These are phyloP conservation scores for Clonostachys solani DNA, from an alignment of 2,329 filamentous ascomycete species.

Conservation along the genomic window DNA sequence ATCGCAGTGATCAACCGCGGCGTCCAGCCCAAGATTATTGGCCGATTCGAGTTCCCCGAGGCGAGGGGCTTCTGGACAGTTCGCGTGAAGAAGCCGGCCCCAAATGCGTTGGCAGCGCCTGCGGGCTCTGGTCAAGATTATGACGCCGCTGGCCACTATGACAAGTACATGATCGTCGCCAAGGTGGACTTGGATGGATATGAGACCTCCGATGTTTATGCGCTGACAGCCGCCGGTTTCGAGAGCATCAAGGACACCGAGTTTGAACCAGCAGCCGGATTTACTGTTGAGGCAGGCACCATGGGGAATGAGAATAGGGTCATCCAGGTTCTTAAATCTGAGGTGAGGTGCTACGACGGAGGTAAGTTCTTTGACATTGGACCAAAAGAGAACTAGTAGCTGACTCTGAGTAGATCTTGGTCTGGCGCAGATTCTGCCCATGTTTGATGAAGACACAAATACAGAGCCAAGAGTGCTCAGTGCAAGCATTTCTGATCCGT, in stretches of 20 bases:
- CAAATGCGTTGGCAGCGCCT: conserved; percentile 50
- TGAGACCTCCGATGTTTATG: conserved; percentile 76
- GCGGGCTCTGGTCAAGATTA: conserved; percentile 43
- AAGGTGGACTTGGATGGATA: conserved; percentile 65
- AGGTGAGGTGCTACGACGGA: conserved; percentile 86
- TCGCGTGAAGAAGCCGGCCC: conserved; percentile 61
- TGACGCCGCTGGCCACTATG: conserved; percentile 57
- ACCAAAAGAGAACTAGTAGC: conserved; percentile 1
- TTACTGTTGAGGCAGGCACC: conserved; percentile 80
- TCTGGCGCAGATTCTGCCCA: conserved; percentile 84
- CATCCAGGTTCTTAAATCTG: conserved; percentile 81
- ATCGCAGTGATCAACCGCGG: conserved; percentile 75
- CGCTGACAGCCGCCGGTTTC: conserved; percentile 67
- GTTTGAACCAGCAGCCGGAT: conserved; percentile 85
- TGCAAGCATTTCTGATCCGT: conserved; percentile 83
- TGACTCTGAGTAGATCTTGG: conserved; percentile 61
- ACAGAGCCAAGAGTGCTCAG: conserved; percentile 74
- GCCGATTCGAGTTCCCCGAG: conserved; percentile 67
- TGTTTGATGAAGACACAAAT: conserved; percentile 86
- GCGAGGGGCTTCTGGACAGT: conserved; percentile 81
- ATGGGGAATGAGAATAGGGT: conserved; percentile 78
- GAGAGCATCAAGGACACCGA: conserved; percentile 78
- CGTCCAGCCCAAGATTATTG: conserved; percentile 69
- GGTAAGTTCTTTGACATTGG: conserved; percentile 51
- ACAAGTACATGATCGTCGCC: conserved; percentile 80